Base-by-base conservation (phyloP, 2,329 filamentous ascomycete species). In the Lomentospora prolificans region DNA sequence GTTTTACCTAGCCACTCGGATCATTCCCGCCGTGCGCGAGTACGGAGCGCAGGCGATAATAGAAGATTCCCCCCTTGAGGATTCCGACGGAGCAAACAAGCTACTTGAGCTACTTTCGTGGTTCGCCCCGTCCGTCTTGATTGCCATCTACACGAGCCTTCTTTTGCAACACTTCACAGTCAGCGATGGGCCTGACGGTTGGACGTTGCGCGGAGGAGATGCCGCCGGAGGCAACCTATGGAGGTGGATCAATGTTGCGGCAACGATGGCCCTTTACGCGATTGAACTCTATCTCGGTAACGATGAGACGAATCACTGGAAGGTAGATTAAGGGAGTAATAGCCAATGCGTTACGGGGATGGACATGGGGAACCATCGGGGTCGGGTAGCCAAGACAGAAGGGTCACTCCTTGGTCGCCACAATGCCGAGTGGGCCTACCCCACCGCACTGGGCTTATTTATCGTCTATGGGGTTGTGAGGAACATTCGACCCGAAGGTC, bases 71-170 rank as follows among this genome's bases (percentile, higher is more conserved):
- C 86, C 84, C 36, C 78, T 95, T 41, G 90, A 96, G 57, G 92
- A 97, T 60, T 82, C 83, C 10, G 90, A 96, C 63, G 85, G 85
- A 6, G 89, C 90, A 22, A 89, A 85, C 62, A 86, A 85, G 62
- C 75, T 96, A 4, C 74, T 97, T 14, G 89, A 87, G 1, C 82
- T 96, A 60, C 75, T 97, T 41, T 94, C 87, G 63, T 96, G 91
- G 83, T 97, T 96, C 72, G 94, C 89, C 17, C 92, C 94, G 0
- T 95, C 89, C 24, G 95, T 97, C 56, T 78, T 99, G 55, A 92
- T 99, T 59, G 88, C 94, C 3, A 91, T 97, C 28, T 99, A 99
- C 70, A 99, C 94, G 2, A 96, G 91, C 70, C 73, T 99, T 53
- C 74, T 99, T 31, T 86, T 97, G 75, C 94, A 97, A 69, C 94